Evolutionary conservation across 2,329 filamentous ascomycete species (phyloP).

Genomic region (Cytospora leucostoma): DNA sequence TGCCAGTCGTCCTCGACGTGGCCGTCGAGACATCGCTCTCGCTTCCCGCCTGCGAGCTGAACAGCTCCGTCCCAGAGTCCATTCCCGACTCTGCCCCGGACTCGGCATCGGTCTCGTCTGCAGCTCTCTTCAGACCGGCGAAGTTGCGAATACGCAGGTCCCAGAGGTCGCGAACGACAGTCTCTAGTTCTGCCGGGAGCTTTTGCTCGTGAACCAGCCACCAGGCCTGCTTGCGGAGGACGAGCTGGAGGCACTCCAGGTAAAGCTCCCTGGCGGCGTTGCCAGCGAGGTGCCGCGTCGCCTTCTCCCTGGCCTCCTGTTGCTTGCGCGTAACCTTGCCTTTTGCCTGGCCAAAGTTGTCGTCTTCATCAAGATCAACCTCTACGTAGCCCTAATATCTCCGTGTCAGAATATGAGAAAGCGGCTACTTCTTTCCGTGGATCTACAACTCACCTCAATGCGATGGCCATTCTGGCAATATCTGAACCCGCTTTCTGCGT

Average conservation of each 20-base stretch:
- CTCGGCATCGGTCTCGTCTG: constrained; percentile 38
- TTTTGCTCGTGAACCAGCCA: constrained; percentile 70
- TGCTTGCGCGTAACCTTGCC: constrained; percentile 58
- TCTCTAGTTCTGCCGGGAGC: constrained; percentile 74
- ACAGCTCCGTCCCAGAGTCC: constrained; percentile 44
- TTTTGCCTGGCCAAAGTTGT: constrained; percentile 62
- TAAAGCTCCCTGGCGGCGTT: constrained; percentile 74
- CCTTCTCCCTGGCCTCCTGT: constrained; percentile 57
- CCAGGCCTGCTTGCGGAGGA: constrained; percentile 78
- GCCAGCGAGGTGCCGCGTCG: constrained; percentile 61
- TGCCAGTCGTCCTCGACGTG: constrained; percentile 36
- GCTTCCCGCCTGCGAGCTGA: constrained; percentile 59
- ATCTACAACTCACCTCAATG: constrained; percentile 60
- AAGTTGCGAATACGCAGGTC: constrained; percentile 63
- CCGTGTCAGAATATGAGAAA: constrained; percentile 11
- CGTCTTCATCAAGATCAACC: constrained; percentile 63
- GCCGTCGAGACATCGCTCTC: constrained; percentile 33
- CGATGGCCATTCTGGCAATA: constrained; percentile 82
- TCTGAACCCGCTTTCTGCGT: constrained; percentile 72
- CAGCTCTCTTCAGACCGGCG: constrained; percentile 51
- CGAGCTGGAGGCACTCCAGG: constrained; percentile 79
- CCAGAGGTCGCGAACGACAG: constrained; percentile 83
- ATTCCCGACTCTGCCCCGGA: constrained; percentile 37
- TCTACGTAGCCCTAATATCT: constrained; percentile 52
- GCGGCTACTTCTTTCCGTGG: neutral